Evolutionary conservation across 1,284 basidiomycete genomes (phyloP).

Genomic region (Cystobasidium sp.): DNA sequence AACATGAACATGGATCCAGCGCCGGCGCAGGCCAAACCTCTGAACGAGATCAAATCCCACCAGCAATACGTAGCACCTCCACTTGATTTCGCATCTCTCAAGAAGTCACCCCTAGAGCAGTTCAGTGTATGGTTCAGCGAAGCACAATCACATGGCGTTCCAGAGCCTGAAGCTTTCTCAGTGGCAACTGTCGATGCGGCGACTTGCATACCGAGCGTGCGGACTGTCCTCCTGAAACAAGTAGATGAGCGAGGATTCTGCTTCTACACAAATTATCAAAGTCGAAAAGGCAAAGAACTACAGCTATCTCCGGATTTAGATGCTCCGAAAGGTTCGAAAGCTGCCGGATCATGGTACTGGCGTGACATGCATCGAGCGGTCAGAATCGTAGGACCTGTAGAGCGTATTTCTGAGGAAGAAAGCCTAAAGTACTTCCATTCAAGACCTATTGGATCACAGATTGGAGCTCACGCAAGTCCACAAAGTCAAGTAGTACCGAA

Average conservation of each 20-base stretch:
- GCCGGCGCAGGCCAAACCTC: slow-evolving; percentile 13
- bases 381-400: slow-evolving; percentile 81
- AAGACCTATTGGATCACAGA: slow-evolving; percentile 78
- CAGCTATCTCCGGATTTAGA: slow-evolving; percentile 64
- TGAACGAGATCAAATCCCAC: slow-evolving; percentile 37
- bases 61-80: slow-evolving; percentile 39
- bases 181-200: slow-evolving; percentile 73
- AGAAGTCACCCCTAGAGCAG: slow-evolving; percentile 72
- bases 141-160: slow-evolving; percentile 63
- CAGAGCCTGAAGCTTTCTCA: slow-evolving; percentile 85
- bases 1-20: slow-evolving; percentile 19
- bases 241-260: slow-evolving; percentile 84
- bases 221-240: slow-evolving; percentile 87
- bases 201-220: slow-evolving; percentile 78
- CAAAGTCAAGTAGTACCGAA: slow-evolving; percentile 81
- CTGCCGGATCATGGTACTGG: slow-evolving; percentile 90
- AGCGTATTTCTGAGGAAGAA: slow-evolving; percentile 72
- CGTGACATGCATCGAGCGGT: slow-evolving; percentile 79
- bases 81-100: slow-evolving; percentile 25
- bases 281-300: slow-evolving; percentile 85
- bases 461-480: slow-evolving; percentile 91
- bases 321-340: slow-evolving; percentile 60
- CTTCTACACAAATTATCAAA: slow-evolving; percentile 95
- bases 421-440: slow-evolving; percentile 82
- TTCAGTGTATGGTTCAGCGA: slow-evolving; percentile 83